A percentile compares a stretch with the other conserved stretches of the same genome.
Evolutionary conservation across 208 protist species (phyloP).

Genomic region (Blastocrithidia nonstop): DNA sequence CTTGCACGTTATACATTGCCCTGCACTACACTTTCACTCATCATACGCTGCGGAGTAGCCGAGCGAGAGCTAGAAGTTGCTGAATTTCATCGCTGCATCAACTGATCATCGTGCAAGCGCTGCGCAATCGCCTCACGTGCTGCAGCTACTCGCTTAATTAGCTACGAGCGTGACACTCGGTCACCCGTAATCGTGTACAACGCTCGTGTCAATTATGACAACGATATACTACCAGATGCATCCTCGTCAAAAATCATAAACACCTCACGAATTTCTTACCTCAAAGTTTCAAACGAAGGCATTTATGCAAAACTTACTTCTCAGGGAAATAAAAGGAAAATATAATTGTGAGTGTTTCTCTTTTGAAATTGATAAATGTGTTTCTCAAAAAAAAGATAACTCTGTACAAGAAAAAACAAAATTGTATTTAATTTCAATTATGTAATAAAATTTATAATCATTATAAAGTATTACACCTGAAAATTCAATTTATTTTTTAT

Average conservation of each 20-base stretch:
- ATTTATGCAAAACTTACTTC: too few relatives aligned
- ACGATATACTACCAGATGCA: slow-evolving; percentile 41
- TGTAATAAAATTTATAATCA: too few relatives aligned
- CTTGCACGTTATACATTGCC: not conserved
- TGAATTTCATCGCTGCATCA: not conserved
- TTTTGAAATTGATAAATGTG: not conserved
- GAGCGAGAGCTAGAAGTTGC: not conserved
- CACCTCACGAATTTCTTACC: slow-evolving; percentile 66
- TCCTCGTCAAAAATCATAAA: slow-evolving; percentile 78
- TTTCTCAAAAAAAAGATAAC: not conserved
- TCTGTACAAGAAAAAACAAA: slow-evolving; percentile 4
- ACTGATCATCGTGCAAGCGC: slow-evolving; percentile 8
- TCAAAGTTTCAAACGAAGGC: slow-evolving; percentile 19
- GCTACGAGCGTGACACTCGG: slow-evolving; percentile 28
- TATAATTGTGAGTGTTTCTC: not conserved
- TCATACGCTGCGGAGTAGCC: not conserved
- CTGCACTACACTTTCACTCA: not conserved
- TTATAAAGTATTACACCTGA: too few relatives aligned
- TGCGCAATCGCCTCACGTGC: slow-evolving; percentile 18
- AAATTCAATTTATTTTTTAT: too few relatives aligned
- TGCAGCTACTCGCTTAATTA: slow-evolving; percentile 27
- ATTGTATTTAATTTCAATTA: not conserved
- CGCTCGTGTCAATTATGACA: slow-evolving; percentile 38
- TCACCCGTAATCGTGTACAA: slow-evolving; percentile 67
- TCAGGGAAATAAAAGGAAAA: slow-evolving; percentile 3